Percentiles rank a stretch among this genome's conserved stretches.
Conservation (phyloP, 1,284 basidiomycete species). For the Xerocomus minutiporus region DNA sequence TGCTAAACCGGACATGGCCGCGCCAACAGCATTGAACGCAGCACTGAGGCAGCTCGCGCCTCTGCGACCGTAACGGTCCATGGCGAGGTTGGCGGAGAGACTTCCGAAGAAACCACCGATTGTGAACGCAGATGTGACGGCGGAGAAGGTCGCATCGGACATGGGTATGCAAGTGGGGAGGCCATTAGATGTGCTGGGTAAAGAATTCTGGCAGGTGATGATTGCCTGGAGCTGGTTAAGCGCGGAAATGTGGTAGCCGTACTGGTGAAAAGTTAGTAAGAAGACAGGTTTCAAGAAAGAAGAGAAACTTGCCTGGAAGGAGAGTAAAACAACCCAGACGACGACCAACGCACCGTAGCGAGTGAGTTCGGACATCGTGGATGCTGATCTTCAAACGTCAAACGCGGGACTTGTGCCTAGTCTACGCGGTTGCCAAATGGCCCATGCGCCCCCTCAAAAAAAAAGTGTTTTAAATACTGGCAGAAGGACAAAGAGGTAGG, state of each 20-base stretch:
- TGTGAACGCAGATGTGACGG: slow-evolving; percentile 82
- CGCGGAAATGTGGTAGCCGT: slow-evolving; percentile 81
- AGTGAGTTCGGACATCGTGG: slow-evolving; percentile 41
- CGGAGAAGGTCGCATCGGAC: slow-evolving; percentile 69
- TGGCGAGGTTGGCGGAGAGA: slow-evolving; percentile 62
- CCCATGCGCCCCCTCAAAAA: no score
- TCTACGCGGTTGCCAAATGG: no score
- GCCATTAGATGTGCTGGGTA: slow-evolving; percentile 27
- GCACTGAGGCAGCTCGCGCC: slow-evolving; percentile 61
- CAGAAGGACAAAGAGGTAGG: neutral
- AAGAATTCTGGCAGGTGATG: slow-evolving; percentile 54
- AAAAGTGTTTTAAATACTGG: neutral
- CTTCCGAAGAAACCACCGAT: slow-evolving; percentile 84
- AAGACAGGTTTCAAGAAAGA: neutral
- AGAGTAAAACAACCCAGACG: slow-evolving; percentile 57
- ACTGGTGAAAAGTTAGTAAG: slow-evolving; percentile 36
- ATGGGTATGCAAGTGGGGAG: slow-evolving; percentile 72
- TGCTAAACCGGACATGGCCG: slow-evolving; percentile 61
- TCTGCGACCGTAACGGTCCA: slow-evolving; percentile 66
- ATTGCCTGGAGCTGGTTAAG: slow-evolving; percentile 83
- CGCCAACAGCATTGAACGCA: slow-evolving; percentile 54
- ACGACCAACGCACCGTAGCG: slow-evolving; percentile 58
- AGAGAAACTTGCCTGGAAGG: slow-evolving; percentile 52
- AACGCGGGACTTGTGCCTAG: no score
- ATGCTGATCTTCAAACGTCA: no score